These are phyloP conservation scores for Cercophora samala DNA, from an alignment of 495 filamentous ascomycete species.

Conservation along the genomic window DNA sequence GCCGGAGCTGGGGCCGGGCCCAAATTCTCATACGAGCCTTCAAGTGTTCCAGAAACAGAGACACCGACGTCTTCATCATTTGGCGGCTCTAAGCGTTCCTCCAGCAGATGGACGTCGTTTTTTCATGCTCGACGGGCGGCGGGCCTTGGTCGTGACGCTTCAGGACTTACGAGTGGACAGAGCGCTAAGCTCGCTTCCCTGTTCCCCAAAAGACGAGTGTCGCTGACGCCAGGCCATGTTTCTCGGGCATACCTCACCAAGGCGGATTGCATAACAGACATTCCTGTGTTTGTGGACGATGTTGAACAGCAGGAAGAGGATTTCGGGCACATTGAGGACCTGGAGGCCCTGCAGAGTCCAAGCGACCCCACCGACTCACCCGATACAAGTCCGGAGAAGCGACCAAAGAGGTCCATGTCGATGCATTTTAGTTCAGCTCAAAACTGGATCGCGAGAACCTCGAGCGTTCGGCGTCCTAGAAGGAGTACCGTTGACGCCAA, in stretches of 20 bases:
- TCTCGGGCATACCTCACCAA: constrained; percentile 35
- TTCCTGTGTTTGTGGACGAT: constrained; percentile 15
- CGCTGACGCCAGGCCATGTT: constrained; percentile 19
- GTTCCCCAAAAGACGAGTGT: constrained; percentile 32
- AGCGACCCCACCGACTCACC: constrained; percentile 23
- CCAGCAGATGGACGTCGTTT: constrained; percentile 45
- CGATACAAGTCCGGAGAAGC: constrained; percentile 38
- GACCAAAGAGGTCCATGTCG: constrained; percentile 48
- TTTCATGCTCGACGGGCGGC: constrained; percentile 39
- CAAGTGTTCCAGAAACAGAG: constrained; percentile 24
- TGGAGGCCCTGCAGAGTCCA: constrained; percentile 13
- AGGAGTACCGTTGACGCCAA: constrained; percentile 37
- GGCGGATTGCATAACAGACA: constrained; percentile 29
- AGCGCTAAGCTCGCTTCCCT: constrained; percentile 24
- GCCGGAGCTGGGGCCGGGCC: constrained; percentile 19
- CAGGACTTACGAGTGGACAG: constrained; percentile 25
- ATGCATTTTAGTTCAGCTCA: constrained; percentile 52
- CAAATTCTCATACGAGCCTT: constrained; percentile 38
- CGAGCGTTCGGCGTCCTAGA: constrained; percentile 48
- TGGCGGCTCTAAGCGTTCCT: constrained; percentile 22
- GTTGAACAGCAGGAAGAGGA: constrained; percentile 11
- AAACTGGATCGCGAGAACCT: constrained; percentile 49
- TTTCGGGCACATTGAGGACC: constrained; percentile 8
- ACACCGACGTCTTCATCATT: constrained; percentile 15
- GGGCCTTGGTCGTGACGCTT: constrained; percentile 19